Conservation (phyloP, 179 eudicot genomes). For the Carnegiea gigantea region DNA sequence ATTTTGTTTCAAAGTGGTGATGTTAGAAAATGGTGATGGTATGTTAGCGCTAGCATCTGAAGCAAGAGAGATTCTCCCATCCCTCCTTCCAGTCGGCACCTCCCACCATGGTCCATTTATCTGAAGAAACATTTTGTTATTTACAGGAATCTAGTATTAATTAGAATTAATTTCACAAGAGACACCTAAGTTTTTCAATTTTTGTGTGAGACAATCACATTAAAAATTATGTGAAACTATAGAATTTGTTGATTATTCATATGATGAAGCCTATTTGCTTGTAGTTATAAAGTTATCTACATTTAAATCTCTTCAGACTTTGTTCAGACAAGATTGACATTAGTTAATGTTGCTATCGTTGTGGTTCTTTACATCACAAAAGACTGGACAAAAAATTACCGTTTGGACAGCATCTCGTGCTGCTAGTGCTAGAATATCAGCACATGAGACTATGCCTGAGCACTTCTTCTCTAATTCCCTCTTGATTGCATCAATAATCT, state of each 20-base stretch:
- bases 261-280: no score
- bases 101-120: slow-evolving; percentile 46
- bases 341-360: no score
- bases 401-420: slow-evolving; percentile 44
- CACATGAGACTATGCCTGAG: slow-evolving; percentile 59
- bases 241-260: no score
- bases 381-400: slow-evolving; percentile 23
- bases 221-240: no score
- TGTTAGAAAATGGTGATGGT: slow-evolving; percentile 35
- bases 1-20: slow-evolving; percentile 28
- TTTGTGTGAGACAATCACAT: no score
- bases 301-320: no score
- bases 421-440: slow-evolving; percentile 49
- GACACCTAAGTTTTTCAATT: no score
- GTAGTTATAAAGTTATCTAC: no score
- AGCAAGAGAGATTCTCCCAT: slow-evolving; percentile 41
- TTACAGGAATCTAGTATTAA: no score
- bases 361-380: no score
- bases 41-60: slow-evolving; percentile 30
- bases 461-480: slow-evolving; percentile 40
- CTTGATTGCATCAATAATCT: slow-evolving; percentile 50
- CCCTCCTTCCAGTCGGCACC: slow-evolving; percentile 48
- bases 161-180: no score
- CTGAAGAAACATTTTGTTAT: slow-evolving; percentile 20
- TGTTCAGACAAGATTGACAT: no score